Conservation (phyloP, 805 yeast species). For the Metschnikowia anglica region DNA sequence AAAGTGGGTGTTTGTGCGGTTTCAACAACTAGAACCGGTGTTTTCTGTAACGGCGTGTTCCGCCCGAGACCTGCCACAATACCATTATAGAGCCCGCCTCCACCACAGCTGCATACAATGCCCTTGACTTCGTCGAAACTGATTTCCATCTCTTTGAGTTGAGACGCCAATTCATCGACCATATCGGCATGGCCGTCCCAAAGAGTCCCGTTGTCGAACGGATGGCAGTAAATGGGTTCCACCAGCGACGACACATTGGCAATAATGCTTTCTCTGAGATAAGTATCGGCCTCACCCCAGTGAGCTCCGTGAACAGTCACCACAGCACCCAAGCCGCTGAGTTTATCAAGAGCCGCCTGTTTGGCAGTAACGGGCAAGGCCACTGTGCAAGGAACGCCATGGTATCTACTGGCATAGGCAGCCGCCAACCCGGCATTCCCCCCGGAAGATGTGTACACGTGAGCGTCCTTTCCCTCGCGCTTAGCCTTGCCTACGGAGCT, state of each 20-base stretch:
- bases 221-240: conserved; percentile 50
- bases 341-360: conserved; percentile 44
- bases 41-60: conserved; percentile 25
- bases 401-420: conserved; percentile 43
- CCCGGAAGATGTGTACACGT: conserved; percentile 52
- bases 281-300: conserved; percentile 52
- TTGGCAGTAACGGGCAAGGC: conserved; percentile 54
- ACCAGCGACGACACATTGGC: conserved; percentile 21
- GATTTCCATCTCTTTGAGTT: conserved; percentile 21
- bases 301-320: conserved; percentile 47
- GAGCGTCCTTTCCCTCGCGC: conserved; percentile 26
- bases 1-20: conserved; percentile 64
- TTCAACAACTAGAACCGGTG: conserved; percentile 45
- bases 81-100: conserved; percentile 58
- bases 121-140: conserved; percentile 34
- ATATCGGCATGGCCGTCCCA: conserved; percentile 54
- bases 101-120: conserved; percentile 55
- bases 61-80: conserved; percentile 43
- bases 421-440: conserved; percentile 62
- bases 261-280: conserved; percentile 30
- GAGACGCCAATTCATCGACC: conserved; percentile 39
- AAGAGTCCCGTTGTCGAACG: conserved; percentile 48
- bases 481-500: conserved; percentile 30
- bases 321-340: conserved; percentile 49
- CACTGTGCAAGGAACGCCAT: conserved; percentile 50